A percentile compares a stretch with the other conserved stretches of the same genome.
Evolutionary conservation across 2,329 filamentous ascomycete species (phyloP).

Genomic region (Calonectria fujianensis): DNA sequence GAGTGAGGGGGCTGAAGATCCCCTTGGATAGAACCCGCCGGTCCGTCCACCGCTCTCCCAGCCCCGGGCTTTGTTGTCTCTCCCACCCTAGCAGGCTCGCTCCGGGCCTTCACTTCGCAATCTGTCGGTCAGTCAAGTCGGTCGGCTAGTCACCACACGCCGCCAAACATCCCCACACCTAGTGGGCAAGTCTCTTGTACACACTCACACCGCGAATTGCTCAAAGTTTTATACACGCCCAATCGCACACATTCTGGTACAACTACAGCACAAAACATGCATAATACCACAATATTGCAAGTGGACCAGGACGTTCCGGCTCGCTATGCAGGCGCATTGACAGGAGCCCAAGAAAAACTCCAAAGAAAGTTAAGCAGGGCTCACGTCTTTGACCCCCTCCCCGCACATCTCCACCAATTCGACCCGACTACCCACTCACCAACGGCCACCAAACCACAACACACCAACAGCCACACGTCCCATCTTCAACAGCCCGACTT

Average conservation of each 20-base stretch:
- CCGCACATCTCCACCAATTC: conserved; percentile 37
- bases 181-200: conserved; percentile 17
- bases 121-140: conserved; percentile 28
- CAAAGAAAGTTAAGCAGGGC: conserved; percentile 16
- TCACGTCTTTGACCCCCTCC: conserved; percentile 14
- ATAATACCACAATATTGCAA: background rate
- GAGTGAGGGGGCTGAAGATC: conserved; percentile 22
- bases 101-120: conserved; percentile 5
- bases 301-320: background rate
- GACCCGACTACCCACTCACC: conserved; percentile 38
- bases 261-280: background rate
- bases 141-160: conserved; percentile 29
- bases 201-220: conserved; percentile 21
- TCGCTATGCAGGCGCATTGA: conserved; percentile 12
- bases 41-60: conserved; percentile 20
- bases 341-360: conserved; percentile 6
- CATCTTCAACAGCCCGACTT: conserved; percentile 37
- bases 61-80: conserved; percentile 20
- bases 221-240: conserved; percentile 19
- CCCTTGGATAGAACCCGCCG: background rate
- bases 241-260: background rate
- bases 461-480: conserved; percentile 34
- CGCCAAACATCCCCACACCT: conserved; percentile 25
- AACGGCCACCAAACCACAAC: conserved; percentile 37
- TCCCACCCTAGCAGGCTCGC: conserved; percentile 1